These are phyloP conservation scores for Umbelopsis vinacea DNA, from an alignment of 192 early-diverging fungal species.

Conservation along the genomic window DNA sequence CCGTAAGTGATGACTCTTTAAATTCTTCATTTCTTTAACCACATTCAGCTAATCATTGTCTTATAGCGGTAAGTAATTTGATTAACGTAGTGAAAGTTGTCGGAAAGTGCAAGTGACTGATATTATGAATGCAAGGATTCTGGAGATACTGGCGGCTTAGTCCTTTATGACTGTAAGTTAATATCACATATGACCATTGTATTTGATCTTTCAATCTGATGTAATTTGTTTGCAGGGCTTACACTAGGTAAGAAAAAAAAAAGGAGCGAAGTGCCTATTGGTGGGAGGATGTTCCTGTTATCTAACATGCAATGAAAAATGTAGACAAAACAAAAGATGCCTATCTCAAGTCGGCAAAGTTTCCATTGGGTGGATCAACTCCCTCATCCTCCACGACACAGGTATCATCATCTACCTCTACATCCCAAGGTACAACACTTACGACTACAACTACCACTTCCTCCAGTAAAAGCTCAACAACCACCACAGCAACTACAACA, in stretches of 20 bases:
- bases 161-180: slow-evolving; percentile 31
- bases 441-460: background rate
- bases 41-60: background rate
- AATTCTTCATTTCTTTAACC: background rate
- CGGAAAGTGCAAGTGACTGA: background rate
- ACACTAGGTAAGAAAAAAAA: background rate
- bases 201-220: no score
- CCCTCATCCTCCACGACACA: background rate
- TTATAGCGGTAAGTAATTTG: background rate
- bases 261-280: background rate
- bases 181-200: no score
- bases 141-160: slow-evolving; percentile 43
- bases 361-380: slow-evolving; percentile 9
- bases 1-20: slow-evolving; percentile 1
- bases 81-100: background rate
- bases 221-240: background rate
- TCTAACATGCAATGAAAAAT: background rate
- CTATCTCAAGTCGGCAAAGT: background rate
- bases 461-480: background rate
- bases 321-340: background rate
- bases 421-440: background rate
- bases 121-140: slow-evolving; percentile 23
- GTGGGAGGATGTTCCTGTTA: background rate
- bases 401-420: background rate
- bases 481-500: background rate